These are phyloP conservation scores for Decorospora gaudefroyi DNA, from an alignment of 2,329 filamentous ascomycete genomes.

Conservation along the genomic window DNA sequence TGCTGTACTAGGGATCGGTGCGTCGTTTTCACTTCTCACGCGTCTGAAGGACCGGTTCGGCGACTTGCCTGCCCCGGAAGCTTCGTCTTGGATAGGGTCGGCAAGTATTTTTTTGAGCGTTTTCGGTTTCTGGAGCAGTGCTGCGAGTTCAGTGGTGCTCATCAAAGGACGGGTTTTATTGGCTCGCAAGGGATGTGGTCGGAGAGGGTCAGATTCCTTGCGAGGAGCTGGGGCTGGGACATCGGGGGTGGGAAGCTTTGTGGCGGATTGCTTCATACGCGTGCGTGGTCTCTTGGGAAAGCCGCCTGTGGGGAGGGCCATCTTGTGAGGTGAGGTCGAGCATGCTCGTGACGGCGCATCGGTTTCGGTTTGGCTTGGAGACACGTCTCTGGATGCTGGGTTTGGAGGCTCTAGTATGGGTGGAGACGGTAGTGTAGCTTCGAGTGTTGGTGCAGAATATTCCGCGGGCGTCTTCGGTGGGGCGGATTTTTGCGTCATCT, in stretches of 20 bases:
- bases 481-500: slow-evolving; percentile 1
- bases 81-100: slow-evolving; percentile 34
- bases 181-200: slow-evolving; percentile 26
- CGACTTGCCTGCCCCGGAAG: slow-evolving; percentile 4
- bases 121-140: slow-evolving; percentile 28
- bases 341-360: slow-evolving; percentile 14
- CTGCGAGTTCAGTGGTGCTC: slow-evolving; percentile 37
- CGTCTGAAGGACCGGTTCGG: slow-evolving; percentile 32
- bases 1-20: slow-evolving; percentile 36
- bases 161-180: slow-evolving; percentile 29
- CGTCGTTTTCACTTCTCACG: slow-evolving; percentile 41
- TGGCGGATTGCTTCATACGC: slow-evolving; percentile 3
- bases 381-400: slow-evolving; percentile 4
- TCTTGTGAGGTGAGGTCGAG: slow-evolving; percentile 21
- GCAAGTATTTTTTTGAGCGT: slow-evolving; percentile 20
- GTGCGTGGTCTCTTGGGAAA: slow-evolving; percentile 29
- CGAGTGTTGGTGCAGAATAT: slow-evolving; percentile 2
- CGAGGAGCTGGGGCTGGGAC: slow-evolving; percentile 3
- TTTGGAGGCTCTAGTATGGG: slow-evolving; percentile 2
- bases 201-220: slow-evolving; percentile 19
- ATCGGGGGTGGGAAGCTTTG: slow-evolving; percentile 2
- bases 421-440: slow-evolving; percentile 5
- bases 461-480: slow-evolving; percentile 5
- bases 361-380: slow-evolving; percentile 11
- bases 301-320: slow-evolving; percentile 33